phyloP scores from a whole-genome alignment of 169 alveolate genomes.

The Plasmodium knowlesi region DNA sequence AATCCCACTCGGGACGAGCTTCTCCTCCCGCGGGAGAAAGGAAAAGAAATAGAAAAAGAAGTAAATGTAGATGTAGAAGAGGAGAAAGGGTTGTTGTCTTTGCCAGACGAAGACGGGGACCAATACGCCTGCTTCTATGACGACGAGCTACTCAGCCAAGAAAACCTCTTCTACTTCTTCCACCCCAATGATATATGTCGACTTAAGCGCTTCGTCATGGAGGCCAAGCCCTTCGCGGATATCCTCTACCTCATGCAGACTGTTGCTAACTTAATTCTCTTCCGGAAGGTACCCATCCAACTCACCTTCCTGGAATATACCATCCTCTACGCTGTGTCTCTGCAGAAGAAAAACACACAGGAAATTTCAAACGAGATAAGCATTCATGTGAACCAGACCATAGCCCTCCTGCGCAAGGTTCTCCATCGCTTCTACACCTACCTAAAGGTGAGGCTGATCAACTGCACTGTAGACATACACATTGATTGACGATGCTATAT shows the following conservation, averaged over 20 bases:
- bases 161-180: constrained; percentile 45
- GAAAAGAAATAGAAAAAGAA: not conserved
- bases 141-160: not conserved
- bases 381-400: constrained; percentile 45
- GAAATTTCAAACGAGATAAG: constrained; percentile 43
- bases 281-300: constrained; percentile 43
- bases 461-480: not conserved
- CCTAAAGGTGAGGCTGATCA: constrained; percentile 14
- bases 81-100: no score
- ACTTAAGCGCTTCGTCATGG: constrained; percentile 47
- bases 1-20: not conserved
- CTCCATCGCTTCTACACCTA: constrained; percentile 54
- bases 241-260: constrained; percentile 27
- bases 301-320: constrained; percentile 64
- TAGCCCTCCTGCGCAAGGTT: constrained; percentile 51
- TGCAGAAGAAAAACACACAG: constrained; percentile 41
- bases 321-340: constrained; percentile 65
- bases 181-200: constrained; percentile 72
- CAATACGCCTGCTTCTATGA: constrained; percentile 16
- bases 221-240: constrained; percentile 29
- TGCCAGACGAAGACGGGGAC: constrained; percentile 8
- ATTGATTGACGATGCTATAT: not conserved
- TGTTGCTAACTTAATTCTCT: constrained; percentile 47
- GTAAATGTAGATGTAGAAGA: not conserved
- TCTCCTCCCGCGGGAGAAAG: not conserved